phyloP scores from a whole-genome alignment of 1,284 basidiomycete species.

The Cutaneotrichosporon sp. region DNA sequence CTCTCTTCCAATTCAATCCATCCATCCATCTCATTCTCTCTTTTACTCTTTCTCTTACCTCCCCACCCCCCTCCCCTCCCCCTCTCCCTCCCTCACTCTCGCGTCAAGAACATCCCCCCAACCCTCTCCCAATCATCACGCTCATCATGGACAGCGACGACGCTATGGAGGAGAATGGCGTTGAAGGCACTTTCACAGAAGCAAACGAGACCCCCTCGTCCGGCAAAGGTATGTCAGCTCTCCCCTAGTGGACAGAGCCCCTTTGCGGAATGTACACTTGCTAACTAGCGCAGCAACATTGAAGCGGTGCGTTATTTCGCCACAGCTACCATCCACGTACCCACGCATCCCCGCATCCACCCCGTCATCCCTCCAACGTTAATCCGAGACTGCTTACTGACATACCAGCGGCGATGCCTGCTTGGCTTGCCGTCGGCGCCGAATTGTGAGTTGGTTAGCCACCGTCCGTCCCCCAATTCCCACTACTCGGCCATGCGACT shows the following conservation, averaged over 20 bases:
- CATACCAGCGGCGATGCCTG: conserved; percentile 28
- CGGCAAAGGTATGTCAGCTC: conserved; percentile 13
- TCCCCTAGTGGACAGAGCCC: too few relatives aligned
- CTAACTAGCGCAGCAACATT: conserved; percentile 10
- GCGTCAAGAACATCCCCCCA: not conserved
- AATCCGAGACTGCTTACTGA: conserved; percentile 6
- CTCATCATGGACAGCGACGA: conserved; percentile 13
- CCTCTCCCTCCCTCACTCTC: not conserved
- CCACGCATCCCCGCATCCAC: too few relatives aligned
- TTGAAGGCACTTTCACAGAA: not conserved
- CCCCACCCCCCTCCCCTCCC: too few relatives aligned
- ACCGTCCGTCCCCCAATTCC: not conserved
- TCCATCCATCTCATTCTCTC: too few relatives aligned
- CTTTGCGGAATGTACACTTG: not conserved
- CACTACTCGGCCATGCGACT: too few relatives aligned
- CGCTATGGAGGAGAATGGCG: conserved; percentile 4
- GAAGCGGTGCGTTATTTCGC: conserved; percentile 15
- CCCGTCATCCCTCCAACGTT: not conserved
- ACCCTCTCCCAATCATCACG: not conserved
- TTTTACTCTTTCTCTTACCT: too few relatives aligned
- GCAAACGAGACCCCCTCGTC: conserved; percentile 6
- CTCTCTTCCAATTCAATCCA: too few relatives aligned
- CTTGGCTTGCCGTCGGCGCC: conserved; percentile 27
- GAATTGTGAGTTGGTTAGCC: conserved; percentile 27
- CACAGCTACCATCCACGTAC: too few relatives aligned